Percentiles rank a stretch among this genome's conserved stretches.
Evolutionary conservation across 495 filamentous ascomycete species (phyloP).

Genomic region (Penicillium samsonianum): DNA sequence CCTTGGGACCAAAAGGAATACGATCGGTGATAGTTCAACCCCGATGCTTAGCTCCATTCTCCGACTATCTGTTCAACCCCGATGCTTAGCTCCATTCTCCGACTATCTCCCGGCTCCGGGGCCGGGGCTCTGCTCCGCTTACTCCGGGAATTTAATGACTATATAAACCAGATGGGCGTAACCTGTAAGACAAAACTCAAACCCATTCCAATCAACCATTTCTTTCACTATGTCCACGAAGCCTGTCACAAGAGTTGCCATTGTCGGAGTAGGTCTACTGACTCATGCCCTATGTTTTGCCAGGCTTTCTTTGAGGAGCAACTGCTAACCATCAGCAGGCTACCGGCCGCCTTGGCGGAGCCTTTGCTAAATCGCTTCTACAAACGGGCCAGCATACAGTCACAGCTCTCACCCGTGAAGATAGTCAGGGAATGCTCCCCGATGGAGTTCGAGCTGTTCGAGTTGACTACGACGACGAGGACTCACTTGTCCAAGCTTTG

Average conservation of each 20-base stretch:
- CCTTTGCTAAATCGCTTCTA: slow-evolving; percentile 53
- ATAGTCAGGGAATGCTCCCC: slow-evolving; percentile 42
- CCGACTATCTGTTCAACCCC: not conserved
- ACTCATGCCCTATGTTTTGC: not conserved
- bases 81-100: not conserved
- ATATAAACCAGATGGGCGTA: not conserved
- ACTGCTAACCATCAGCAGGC: slow-evolving; percentile 43
- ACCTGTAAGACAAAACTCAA: not conserved
- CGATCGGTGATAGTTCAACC: not conserved
- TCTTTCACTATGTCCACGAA: slow-evolving; percentile 14
- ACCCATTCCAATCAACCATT: not conserved
- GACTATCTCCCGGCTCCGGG: not conserved
- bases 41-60: not conserved
- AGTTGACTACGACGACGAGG: slow-evolving; percentile 53
- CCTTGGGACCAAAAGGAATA: too few relatives aligned
- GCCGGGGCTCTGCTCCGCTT: not conserved
- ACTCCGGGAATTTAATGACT: not conserved
- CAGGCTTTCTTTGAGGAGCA: not conserved
- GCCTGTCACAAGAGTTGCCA: slow-evolving; percentile 17
- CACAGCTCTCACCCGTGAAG: slow-evolving; percentile 53
- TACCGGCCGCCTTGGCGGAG: slow-evolving; percentile 57
- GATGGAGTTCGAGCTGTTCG: slow-evolving; percentile 40
- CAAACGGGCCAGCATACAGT: slow-evolving; percentile 51
- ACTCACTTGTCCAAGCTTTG: slow-evolving; percentile 47
- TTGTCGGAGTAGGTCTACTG: slow-evolving; percentile 19